These are phyloP conservation scores for Botrytis deweyae DNA, from an alignment of 2,329 filamentous ascomycete genomes.

Conservation along the genomic window DNA sequence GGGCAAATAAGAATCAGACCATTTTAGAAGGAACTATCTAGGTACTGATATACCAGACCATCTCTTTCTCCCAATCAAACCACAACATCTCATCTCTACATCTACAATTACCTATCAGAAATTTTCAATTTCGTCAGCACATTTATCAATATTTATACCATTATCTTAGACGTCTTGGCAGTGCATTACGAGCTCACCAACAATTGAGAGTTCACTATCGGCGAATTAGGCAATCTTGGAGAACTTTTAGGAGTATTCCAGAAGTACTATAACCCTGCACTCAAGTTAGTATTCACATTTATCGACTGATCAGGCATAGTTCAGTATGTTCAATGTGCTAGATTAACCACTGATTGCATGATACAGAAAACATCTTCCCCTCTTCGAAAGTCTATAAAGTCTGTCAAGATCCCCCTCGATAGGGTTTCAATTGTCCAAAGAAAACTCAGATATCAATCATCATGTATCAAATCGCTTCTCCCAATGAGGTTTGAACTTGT, in stretches of 20 bases:
- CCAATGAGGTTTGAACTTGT: conserved; percentile 9
- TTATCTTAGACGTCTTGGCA: neutral
- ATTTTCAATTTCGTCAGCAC: neutral
- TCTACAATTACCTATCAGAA: neutral
- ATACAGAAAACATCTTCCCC: neutral
- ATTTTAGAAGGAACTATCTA: neutral
- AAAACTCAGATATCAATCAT: neutral
- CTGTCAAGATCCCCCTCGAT: neutral
- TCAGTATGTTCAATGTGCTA: neutral
- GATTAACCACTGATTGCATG: neutral
- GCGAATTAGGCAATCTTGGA: neutral
- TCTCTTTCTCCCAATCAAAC: neutral
- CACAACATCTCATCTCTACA: neutral
- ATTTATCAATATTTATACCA: neutral
- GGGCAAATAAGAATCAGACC: neutral
- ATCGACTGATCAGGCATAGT: neutral
- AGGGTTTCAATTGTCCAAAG: neutral
- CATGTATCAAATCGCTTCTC: conserved; percentile 3
- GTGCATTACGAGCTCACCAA: neutral
- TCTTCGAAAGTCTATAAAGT: neutral
- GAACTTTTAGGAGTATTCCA: neutral
- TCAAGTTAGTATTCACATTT: neutral
- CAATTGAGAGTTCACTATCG: too few relatives aligned
- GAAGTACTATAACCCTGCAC: neutral
- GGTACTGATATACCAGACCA: neutral